Evolutionary conservation across 2,329 filamentous ascomycete genomes (phyloP), one percentile per base, ranked within the genome.

Genomic region (Ophiostoma piceae): DNA sequence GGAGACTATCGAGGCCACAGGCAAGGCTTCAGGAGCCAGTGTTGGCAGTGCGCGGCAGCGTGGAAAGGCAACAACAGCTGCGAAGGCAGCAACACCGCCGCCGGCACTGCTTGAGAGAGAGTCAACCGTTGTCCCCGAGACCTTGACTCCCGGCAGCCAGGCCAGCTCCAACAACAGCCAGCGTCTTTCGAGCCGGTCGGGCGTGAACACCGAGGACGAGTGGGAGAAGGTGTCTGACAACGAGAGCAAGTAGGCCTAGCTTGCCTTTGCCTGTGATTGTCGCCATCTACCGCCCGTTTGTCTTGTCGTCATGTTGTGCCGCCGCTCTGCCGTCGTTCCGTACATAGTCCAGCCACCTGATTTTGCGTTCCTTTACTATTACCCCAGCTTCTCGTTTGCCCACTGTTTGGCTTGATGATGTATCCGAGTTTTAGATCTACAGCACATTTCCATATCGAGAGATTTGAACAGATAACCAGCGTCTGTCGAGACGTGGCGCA

Each of bases 171-270:
- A 5, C 47, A 22, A 37, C 57, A 70, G 72, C 69, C 68, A 60
- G 54, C 66, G 35, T 9, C 16, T 22, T 35, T 39, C 82, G 51
- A 82, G 80, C 32, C 86, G 84, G 78, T 88, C 85, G 65, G 83
- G 84, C 68, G 84, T 79, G 26, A 94, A 92, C 79, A 97, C 94
- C 4, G 94, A 98, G 81, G 94, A 94, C 76, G 94, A 98, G 80
- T 98, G 94, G 94, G 94, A 97, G 82, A 96, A 95, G 83, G 90
- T 98, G 3, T 92, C 92, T 29, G 90, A 91, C 78, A 87, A 84
- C 71, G 87, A 88, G 82, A 84, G 83, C 47, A 43, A 67, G 43
- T 22, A 62, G 6, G 14, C 35, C 19, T 9, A 35, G 9, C 19
- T 6, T 14, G 12, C 1, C 26, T 9, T 19, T 29, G n/a, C 12